phyloP scores from a whole-genome alignment of 768 basidiomycete genomes.

The Calocybe cyanea region DNA sequence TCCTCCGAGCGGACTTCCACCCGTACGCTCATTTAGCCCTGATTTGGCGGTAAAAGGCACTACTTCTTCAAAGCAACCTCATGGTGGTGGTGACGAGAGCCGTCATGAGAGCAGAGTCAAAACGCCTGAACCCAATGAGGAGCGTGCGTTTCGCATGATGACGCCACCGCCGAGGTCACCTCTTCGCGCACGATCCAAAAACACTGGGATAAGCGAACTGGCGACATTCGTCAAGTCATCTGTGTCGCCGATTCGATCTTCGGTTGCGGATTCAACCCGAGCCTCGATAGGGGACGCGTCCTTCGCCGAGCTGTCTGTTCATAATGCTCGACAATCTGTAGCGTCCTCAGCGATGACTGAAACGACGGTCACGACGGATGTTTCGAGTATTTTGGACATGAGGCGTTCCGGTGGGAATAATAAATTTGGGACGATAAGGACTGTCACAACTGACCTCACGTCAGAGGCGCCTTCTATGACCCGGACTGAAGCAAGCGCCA shows the following conservation, averaged over 20 bases:
- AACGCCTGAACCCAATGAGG: conserved; percentile 29
- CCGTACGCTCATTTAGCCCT: conserved; percentile 55
- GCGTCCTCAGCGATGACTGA: conserved; percentile 62
- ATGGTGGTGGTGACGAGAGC: conserved; percentile 16
- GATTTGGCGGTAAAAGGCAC: conserved; percentile 30
- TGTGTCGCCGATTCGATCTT: conserved; percentile 25
- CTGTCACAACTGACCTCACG: conserved; percentile 79
- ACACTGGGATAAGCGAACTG: conserved; percentile 26
- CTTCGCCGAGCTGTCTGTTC: conserved; percentile 24
- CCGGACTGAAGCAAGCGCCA: conserved; percentile 57
- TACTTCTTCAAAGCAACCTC: conserved; percentile 12
- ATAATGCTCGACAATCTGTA: conserved; percentile 54
- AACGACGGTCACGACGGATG: conserved; percentile 39
- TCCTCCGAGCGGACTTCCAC: conserved; percentile 46
- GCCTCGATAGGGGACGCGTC: conserved; percentile 37
- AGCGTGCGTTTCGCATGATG: conserved; percentile 35
- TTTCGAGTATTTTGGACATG: conserved; percentile 62
- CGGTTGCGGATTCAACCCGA: conserved; percentile 30
- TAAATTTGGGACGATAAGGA: conserved; percentile 76
- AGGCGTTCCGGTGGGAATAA: conserved; percentile 36
- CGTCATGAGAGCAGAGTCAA: conserved; percentile 17
- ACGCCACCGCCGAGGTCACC: conserved; percentile 43
- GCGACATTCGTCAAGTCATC: conserved; percentile 27
- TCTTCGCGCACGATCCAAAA: conserved; percentile 37
- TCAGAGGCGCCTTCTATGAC: conserved; percentile 68